Evolutionary conservation across 2,329 filamentous ascomycete genomes (phyloP), one percentile per base, ranked within the genome.

Genomic region (Furcasterigmium furcatum): DNA sequence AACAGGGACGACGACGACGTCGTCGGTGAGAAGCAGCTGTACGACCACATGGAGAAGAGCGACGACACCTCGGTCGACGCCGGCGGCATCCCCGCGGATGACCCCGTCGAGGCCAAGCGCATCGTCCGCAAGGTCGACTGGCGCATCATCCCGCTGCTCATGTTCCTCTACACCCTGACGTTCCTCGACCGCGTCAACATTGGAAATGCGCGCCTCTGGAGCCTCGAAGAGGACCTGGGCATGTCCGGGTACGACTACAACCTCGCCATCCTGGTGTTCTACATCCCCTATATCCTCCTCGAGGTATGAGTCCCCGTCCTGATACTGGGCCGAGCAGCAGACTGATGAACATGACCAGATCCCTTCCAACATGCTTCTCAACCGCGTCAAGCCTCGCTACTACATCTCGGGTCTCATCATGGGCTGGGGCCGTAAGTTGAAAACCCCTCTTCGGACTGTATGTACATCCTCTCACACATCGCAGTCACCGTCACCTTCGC

Each of bases 281-380:
- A 58, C 35, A 53, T 66, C 13, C 56, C 61, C 3, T 64, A 65
- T 29, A 63, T 63, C 29, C 20, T 59, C 12, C 53, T 62, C 19
- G 60, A 62, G 13, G 73, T 86, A 0, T 82, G 77, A 39, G 86
- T 85, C 55, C 67, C 85, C 9, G 71, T 85, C 3, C 66, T 86
- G 36, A 84, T 84, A 59, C 76, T 76, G 13, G 25, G 8, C 13
- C 13, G 25, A 29, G 8, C 30, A n/a, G n/a, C 10, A 7, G 9
- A n/a, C 12, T 32, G 30, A 32, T 16, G 14, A 16, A 32, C 30
- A 32, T 7, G 3, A 4, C 4, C n/a, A 32, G 47, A 54, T 61
- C 14, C 60, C 58, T 3, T 56, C 56, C 5, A 61, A 58, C 30
- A 53, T 61, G 44, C 44, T 63, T 16, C 53, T 66, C 29, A 61